Conservation (phyloP, 805 yeast species). For the Clavispora santaluciae region DNA sequence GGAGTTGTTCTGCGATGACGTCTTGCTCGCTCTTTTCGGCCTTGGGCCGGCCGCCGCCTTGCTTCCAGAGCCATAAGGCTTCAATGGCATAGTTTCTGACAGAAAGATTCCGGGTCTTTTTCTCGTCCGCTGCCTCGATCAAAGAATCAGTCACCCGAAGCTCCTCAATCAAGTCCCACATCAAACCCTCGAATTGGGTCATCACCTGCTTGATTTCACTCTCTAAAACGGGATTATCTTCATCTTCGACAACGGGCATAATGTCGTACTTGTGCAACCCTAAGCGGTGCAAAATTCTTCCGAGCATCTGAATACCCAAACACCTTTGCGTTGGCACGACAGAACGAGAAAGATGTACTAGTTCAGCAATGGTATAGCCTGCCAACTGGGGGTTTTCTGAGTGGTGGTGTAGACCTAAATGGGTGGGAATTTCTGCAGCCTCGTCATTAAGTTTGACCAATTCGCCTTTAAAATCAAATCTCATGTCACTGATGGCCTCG, state of each 20-base stretch:
- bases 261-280: slow-evolving; percentile 58
- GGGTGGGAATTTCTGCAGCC: slow-evolving; percentile 40
- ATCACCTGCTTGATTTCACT: slow-evolving; percentile 30
- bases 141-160: slow-evolving; percentile 61
- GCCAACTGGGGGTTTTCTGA: slow-evolving; percentile 83
- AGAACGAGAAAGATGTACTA: slow-evolving; percentile 75
- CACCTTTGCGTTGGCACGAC: slow-evolving; percentile 81
- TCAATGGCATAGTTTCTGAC: slow-evolving; percentile 82
- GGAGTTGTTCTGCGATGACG: slow-evolving; percentile 19
- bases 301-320: slow-evolving; percentile 79
- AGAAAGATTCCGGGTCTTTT: slow-evolving; percentile 57
- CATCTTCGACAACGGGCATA: slow-evolving; percentile 39
- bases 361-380: slow-evolving; percentile 84
- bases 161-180: slow-evolving; percentile 70
- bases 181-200: slow-evolving; percentile 44
- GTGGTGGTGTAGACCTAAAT: slow-evolving; percentile 85
- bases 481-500: slow-evolving; percentile 58
- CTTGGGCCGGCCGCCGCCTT: slow-evolving; percentile 39
- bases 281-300: slow-evolving; percentile 78
- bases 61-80: slow-evolving; percentile 85
- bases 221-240: slow-evolving; percentile 31
- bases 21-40: slow-evolving; percentile 21
- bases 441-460: slow-evolving; percentile 46
- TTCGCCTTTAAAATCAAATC: slow-evolving; percentile 87
- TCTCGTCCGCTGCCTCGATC: slow-evolving; percentile 64